A percentile compares a stretch with the other conserved stretches of the same genome.
These are phyloP conservation scores for Globisporangium orthogonon DNA, from an alignment of 352 stramenopile genomes.

Conservation along the genomic window DNA sequence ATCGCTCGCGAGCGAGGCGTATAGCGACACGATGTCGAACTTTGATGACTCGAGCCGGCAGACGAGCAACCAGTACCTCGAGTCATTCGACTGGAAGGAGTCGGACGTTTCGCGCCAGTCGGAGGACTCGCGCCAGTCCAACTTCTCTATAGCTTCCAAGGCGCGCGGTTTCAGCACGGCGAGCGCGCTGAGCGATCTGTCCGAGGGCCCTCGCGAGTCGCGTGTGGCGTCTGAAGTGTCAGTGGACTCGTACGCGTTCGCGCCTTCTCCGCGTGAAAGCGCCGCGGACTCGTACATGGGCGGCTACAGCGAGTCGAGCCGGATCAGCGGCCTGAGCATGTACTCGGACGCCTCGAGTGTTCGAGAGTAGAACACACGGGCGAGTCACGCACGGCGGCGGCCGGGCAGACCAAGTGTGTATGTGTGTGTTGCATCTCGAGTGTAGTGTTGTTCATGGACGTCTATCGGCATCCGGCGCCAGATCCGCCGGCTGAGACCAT, in stretches of 20 bases:
- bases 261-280: slow-evolving; percentile 45
- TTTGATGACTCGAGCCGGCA: slow-evolving; percentile 40
- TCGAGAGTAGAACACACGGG: not conserved
- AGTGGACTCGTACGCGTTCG: slow-evolving; percentile 67
- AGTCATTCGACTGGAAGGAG: slow-evolving; percentile 35
- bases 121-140: slow-evolving; percentile 22
- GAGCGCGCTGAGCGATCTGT: slow-evolving; percentile 34
- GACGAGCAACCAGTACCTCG: slow-evolving; percentile 34
- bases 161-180: slow-evolving; percentile 36
- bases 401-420: not conserved
- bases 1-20: slow-evolving; percentile 33
- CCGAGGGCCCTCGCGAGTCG: slow-evolving; percentile 30
- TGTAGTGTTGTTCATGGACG: not conserved
- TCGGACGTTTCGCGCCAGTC: slow-evolving; percentile 14
- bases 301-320: slow-evolving; percentile 38
- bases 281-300: slow-evolving; percentile 61
- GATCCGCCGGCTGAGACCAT: not conserved
- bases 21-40: slow-evolving; percentile 43
- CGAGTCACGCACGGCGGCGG: no score
- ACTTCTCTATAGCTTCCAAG: slow-evolving; percentile 18
- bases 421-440: not conserved
- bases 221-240: slow-evolving; percentile 58
- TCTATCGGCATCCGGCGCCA: not conserved
- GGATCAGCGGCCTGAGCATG: slow-evolving; percentile 56
- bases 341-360: slow-evolving; percentile 17